phyloP scores from a whole-genome alignment of 2,329 filamentous ascomycete genomes.

The Cytospora mali region DNA sequence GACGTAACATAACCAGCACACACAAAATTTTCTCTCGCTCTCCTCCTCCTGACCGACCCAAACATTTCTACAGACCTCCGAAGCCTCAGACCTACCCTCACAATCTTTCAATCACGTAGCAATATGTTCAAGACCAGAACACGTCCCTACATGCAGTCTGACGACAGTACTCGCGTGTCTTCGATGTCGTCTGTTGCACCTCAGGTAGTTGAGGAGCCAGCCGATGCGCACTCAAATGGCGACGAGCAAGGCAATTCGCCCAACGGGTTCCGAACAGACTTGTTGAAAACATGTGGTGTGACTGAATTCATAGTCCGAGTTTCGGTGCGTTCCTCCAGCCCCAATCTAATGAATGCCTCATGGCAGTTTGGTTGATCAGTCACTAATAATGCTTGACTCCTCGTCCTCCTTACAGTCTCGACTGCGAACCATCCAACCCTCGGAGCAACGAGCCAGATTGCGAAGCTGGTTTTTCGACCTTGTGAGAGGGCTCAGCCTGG shows the following conservation, averaged over 20 bases:
- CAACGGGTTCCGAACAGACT: not conserved
- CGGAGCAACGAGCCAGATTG: not conserved
- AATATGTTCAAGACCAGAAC: not conserved
- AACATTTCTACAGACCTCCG: not conserved
- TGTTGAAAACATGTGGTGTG: not conserved
- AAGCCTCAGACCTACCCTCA: not conserved
- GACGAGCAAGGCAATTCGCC: not conserved
- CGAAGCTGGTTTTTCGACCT: not conserved
- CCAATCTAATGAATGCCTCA: too few species aligned
- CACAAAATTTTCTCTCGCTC: not conserved
- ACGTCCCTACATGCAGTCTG: not conserved
- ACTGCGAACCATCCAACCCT: not conserved
- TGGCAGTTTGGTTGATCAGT: not conserved
- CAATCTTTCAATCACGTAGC: not conserved
- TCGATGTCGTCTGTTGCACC: too few species aligned
- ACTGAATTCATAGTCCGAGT: constrained; percentile 1
- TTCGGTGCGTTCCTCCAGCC: not conserved
- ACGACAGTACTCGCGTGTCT: not conserved
- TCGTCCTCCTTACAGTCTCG: not conserved
- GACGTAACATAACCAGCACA: not conserved
- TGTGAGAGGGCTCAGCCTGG: not conserved
- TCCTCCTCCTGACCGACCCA: not conserved
- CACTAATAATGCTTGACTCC: not conserved
- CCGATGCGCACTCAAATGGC: not conserved
- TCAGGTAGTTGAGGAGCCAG: too few species aligned